These are phyloP conservation scores for Aspergillus sp. DNA, from an alignment of 2,329 filamentous ascomycete species.

Conservation along the genomic window DNA sequence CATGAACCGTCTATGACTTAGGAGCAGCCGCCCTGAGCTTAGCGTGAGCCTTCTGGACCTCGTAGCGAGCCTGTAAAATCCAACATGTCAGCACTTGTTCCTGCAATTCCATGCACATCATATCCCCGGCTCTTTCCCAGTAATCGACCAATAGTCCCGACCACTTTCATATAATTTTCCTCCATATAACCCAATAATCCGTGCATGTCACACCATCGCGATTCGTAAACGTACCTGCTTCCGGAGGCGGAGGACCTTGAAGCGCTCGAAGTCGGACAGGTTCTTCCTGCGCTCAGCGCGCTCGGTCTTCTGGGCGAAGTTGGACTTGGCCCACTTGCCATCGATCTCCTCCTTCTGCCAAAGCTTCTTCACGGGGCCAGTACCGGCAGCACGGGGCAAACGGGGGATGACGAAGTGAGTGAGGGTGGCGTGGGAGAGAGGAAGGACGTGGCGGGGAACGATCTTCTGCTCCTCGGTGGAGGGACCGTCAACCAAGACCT, in stretches of 20 bases:
- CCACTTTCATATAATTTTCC: neutral
- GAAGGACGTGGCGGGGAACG: slow-evolving; percentile 83
- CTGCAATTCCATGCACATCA: neutral
- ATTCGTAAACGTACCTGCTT: slow-evolving; percentile 74
- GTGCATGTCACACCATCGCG: slow-evolving; percentile 2
- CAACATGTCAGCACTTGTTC: slow-evolving; percentile 21
- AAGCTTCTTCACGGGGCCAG: slow-evolving; percentile 76
- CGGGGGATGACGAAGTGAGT: slow-evolving; percentile 85
- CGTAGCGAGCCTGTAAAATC: slow-evolving; percentile 71
- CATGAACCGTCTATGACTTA: slow-evolving; percentile 54
- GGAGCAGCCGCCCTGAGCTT: slow-evolving; percentile 84
- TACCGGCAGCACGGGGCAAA: slow-evolving; percentile 82
- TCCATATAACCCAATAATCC: neutral
- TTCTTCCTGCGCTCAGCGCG: slow-evolving; percentile 83
- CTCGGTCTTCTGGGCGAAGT: slow-evolving; percentile 91
- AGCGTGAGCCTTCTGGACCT: slow-evolving; percentile 93
- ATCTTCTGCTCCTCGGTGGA: slow-evolving; percentile 75
- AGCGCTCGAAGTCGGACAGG: slow-evolving; percentile 98
- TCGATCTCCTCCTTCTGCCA: slow-evolving; percentile 94
- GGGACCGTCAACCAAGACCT: slow-evolving; percentile 97
- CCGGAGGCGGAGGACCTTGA: slow-evolving; percentile 99
- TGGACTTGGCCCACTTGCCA: slow-evolving; percentile 85
- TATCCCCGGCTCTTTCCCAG: neutral
- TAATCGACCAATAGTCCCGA: neutral
- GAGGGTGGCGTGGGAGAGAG: slow-evolving; percentile 81